Evolutionary conservation across 306 rosid species (phyloP), one percentile per base, ranked within the genome.

Genomic region (Hylodesmum podocarpum): DNA sequence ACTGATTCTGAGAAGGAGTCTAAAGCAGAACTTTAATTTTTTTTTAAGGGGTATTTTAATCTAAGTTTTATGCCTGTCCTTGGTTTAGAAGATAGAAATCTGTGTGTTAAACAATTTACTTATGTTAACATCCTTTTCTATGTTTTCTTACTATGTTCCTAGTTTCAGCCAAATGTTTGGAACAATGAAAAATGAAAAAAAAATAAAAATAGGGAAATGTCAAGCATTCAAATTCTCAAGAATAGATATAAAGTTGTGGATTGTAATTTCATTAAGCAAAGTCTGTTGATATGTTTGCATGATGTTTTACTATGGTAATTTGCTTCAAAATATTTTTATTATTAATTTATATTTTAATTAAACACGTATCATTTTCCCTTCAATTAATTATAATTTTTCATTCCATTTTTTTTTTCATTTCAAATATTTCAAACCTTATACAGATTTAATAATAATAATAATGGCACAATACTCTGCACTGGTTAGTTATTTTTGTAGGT

Each of bases 21-120:
- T 72, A 13, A 77, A 15, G 81, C 80, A 11, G 93, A 88, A 75
- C 90, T 87, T 82, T 87, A 43, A 82, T 74, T 14, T 16, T 55
- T 28, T 53, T 12, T 8, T 9, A n/a, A 3, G 8, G 57, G 1
- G 15, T 8, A 22, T 31, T 69, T 57, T 31, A 58, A 72, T 66
- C 70, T 37, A 59, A 67, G 22, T 21, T 81, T 21, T 63, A 43
- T 8, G 36, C 27, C 15, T 53, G 44, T 70, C n/a, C n/a, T n/a
- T 68, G 37, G 14, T 57, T 33, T 16, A 39, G 57, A 65, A 51
- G 22, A 46, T 73, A 18, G 7, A 15, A 5, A 31, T 59, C 40
- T 80, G 29, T 68, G 44, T 59, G 28, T 51, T 62, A 43, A 64
- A 55, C 75, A 40, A 2, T 25, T 64, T 53, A 53, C 15, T 65